These are phyloP conservation scores for Zygosaccharomyces pseudobailii DNA, from an alignment of 1,139 yeast genomes.

Conservation along the genomic window DNA sequence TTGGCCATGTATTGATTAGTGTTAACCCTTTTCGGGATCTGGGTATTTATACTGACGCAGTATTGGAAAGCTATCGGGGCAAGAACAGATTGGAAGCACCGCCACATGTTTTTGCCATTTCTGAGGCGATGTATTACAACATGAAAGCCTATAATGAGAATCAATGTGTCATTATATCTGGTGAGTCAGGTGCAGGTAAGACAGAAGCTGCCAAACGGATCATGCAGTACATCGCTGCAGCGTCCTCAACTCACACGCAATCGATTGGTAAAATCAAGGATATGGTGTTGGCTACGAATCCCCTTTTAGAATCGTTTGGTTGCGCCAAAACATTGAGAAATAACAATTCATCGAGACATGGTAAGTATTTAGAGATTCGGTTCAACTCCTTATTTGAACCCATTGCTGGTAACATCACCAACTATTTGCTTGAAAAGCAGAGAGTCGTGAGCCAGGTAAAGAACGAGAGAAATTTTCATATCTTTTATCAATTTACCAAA, in stretches of 20 bases:
- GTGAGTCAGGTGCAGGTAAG: constrained; percentile 99
- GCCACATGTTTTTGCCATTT: constrained; percentile 98
- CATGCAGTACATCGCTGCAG: constrained; percentile 97
- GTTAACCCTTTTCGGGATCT: constrained; percentile 95
- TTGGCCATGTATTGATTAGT: constrained; percentile 85
- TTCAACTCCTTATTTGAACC: constrained; percentile 84
- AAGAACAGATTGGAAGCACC: constrained; percentile 93
- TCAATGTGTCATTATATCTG: constrained; percentile 97
- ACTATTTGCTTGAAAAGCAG: constrained; percentile 88
- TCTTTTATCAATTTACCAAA: constrained; percentile 92
- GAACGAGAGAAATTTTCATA: constrained; percentile 94
- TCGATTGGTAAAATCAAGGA: constrained; percentile 83
- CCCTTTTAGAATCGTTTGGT: constrained; percentile 92
- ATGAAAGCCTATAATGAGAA: constrained; percentile 91
- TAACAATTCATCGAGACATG: constrained; percentile 95
- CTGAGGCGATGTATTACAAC: constrained; percentile 94
- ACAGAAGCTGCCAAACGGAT: constrained; percentile 98
- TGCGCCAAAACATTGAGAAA: constrained; percentile 97
- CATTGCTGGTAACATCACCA: constrained; percentile 91
- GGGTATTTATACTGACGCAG: constrained; percentile 85
- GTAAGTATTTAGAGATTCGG: constrained; percentile 89
- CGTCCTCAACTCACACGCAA: constrained; percentile 52
- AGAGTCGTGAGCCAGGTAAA: constrained; percentile 91
- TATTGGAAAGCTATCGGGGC: constrained; percentile 74
- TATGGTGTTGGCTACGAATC: constrained; percentile 97